Evolutionary conservation across 306 rosid species (phyloP).

Genomic region (Ceratonia siliqua): DNA sequence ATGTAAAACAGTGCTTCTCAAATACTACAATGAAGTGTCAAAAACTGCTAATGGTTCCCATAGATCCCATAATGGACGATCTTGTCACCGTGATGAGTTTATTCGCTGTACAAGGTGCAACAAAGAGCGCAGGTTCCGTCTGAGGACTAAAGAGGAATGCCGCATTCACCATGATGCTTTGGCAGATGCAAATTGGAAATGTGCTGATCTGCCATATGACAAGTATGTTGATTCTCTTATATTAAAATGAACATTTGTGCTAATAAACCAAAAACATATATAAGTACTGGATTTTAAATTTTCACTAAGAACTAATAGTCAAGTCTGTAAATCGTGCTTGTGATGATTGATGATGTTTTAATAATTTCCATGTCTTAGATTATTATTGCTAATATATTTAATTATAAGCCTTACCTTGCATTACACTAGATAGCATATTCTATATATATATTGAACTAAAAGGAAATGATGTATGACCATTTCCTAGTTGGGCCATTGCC

Average conservation of each 20-base stretch:
- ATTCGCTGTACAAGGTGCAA: slow-evolving; percentile 70
- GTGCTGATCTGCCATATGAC: slow-evolving; percentile 85
- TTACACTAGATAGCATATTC: background rate
- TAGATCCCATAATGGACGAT: slow-evolving; percentile 69
- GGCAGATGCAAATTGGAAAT: slow-evolving; percentile 79
- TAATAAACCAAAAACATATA: background rate
- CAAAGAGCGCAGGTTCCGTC: slow-evolving; percentile 91
- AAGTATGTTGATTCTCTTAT: slow-evolving; percentile 56
- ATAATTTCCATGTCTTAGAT: background rate
- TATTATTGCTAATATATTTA: slow-evolving; percentile 6
- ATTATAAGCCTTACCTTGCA: background rate
- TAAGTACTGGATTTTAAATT: background rate
- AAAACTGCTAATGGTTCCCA: slow-evolving; percentile 65
- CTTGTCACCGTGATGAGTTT: slow-evolving; percentile 89
- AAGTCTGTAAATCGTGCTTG: slow-evolving; percentile 9
- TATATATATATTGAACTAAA: background rate
- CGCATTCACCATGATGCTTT: slow-evolving; percentile 87
- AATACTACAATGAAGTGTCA: slow-evolving; percentile 79
- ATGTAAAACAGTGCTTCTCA: slow-evolving; percentile 83
- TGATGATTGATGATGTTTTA: slow-evolving; percentile 17
- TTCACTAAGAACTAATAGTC: background rate
- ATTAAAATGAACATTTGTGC: background rate
- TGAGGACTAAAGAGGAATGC: slow-evolving; percentile 89
- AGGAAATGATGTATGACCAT: background rate
- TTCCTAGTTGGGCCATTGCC: background rate